Base-by-base conservation (phyloP, 306 rosid species). In the Alnus rubra region DNA sequence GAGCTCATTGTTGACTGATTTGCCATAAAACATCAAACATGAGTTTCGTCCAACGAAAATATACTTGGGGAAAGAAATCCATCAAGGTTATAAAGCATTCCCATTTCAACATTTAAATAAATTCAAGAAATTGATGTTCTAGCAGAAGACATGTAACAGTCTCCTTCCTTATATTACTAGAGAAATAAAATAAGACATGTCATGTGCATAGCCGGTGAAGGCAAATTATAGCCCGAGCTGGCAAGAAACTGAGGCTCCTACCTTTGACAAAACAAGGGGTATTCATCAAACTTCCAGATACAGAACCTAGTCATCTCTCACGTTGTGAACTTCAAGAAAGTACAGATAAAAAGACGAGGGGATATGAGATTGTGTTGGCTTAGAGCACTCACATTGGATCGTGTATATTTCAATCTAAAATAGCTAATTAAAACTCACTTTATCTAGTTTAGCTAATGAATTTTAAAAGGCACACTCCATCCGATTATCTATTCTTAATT, bases 1-100 rank as follows among this genome's bases (percentile, higher is more conserved):
- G 89, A 92, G 84, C 82, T 84, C 97, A 89, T 90, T 39, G 58
- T 69, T 68, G 74, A 15, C 80, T 67, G 35, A 60, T 72, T 9
- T 49, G 58, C 19, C 71, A 72, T 11, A 67, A 80, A 4, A 13
- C 18, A 85, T 59, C 56, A 71, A 44, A 15, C 9, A 64, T 35
- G 23, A 78, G 49, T 68, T 79, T 71, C 72, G 18, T 50, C 3
- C 2, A 12, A 62, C 18, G 69, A 31, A 31, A 62, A 31, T 62
- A 33, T 62, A 62, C 1, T 33, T 31, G 44, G n/a, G 18, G 69
- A 6, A 0, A 4, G 18, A 62, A 62, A 30, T 56, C 69, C 18
- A 12, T 33, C 16, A 33, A 13, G n/a, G 39, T 30, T 60, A 60
- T 28, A 60, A 9, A 60, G 37, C 31, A 5, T 55, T 55, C 37